Percentiles rank a stretch among this genome's conserved stretches.
Evolutionary conservation across 225 moss, liverwort and hornwort species (phyloP).

Genomic region (Bryum argenteum): DNA sequence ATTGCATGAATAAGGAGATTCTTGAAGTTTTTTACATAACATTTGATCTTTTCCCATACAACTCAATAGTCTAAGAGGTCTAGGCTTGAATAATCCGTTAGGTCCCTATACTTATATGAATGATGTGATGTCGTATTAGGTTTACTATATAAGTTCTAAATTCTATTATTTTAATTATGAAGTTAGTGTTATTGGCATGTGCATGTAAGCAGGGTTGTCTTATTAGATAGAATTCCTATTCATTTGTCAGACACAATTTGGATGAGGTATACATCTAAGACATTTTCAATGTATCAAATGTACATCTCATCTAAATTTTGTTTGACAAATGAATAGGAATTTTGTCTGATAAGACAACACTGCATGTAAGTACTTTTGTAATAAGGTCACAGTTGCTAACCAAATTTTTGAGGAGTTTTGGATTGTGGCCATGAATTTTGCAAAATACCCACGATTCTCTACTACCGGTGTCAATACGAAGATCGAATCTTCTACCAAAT

Average conservation of each 20-base stretch:
- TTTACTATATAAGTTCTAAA: no score
- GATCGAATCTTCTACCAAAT: background rate
- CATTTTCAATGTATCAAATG: no score
- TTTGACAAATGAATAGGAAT: no score
- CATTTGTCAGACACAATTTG: no score
- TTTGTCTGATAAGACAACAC: no score
- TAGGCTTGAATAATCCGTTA: background rate
- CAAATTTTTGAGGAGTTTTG: background rate
- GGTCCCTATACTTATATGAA: constrained; percentile 8
- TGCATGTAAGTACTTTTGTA: no score
- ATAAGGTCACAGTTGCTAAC: background rate
- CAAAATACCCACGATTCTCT: background rate
- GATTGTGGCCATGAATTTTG: background rate
- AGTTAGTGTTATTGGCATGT: no score
- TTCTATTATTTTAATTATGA: no score
- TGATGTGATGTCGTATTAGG: background rate
- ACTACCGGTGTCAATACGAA: constrained; percentile 28
- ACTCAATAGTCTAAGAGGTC: rapidly evolving
- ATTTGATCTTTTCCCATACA: background rate
- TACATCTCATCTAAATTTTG: no score
- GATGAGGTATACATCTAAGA: no score
- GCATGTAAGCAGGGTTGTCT: no score
- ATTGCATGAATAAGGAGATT: background rate
- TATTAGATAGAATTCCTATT: no score
- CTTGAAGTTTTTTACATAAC: background rate